phyloP scores from a whole-genome alignment of 208 protist species.

The Polymyxa betae region DNA sequence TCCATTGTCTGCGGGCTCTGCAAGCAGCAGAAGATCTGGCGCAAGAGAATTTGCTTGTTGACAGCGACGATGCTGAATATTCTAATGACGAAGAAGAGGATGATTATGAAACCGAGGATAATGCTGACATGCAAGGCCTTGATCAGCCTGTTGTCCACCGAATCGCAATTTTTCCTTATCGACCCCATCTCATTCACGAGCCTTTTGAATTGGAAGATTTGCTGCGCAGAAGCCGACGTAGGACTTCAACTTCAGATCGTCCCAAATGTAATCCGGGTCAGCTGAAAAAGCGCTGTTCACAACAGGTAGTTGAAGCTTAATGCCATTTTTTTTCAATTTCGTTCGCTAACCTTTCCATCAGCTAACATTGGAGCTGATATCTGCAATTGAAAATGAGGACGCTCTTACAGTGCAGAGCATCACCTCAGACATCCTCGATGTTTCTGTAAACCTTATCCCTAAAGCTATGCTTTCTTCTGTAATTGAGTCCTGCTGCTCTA shows the following conservation, averaged over 20 bases:
- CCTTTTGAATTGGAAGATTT: not conserved
- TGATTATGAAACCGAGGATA: not conserved
- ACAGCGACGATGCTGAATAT: not conserved
- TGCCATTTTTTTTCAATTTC: not conserved
- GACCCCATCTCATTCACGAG: not conserved
- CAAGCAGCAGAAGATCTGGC: not conserved
- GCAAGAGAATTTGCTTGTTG: not conserved
- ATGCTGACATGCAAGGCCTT: not conserved
- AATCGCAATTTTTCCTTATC: not conserved
- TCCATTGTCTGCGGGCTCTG: not conserved
- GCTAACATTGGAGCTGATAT: not conserved
- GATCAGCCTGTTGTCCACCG: not conserved
- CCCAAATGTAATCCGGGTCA: not conserved
- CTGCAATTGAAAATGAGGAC: not conserved
- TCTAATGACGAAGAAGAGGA: not conserved
- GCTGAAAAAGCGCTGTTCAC: not conserved
- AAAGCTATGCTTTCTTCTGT: not conserved
- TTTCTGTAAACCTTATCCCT: not conserved
- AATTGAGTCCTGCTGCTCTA: conserved; percentile 31
- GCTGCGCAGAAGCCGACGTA: not conserved
- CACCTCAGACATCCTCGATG: not conserved
- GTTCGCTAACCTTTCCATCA: not conserved
- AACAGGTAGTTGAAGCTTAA: not conserved
- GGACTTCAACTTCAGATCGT: not conserved
- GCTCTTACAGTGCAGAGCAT: not conserved